Conservation (phyloP, 305 asterid genomes). For the Fraxinus ornus region DNA sequence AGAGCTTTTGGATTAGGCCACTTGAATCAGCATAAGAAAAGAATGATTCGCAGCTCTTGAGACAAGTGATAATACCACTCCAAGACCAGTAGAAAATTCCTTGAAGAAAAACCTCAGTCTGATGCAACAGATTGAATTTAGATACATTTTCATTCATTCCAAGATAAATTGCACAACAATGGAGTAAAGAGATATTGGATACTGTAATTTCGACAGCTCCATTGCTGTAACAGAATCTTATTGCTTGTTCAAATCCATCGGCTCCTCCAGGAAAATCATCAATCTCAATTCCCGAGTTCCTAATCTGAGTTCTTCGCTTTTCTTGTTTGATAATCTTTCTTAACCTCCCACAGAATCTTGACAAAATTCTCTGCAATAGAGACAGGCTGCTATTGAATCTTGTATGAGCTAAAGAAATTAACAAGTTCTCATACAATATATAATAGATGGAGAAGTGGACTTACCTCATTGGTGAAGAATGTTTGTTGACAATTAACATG, state of each 20-base stretch:
- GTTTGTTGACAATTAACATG: conserved; percentile 37
- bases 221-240: conserved; percentile 30
- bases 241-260: conserved; percentile 21
- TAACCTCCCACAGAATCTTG: conserved; percentile 22
- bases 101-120: conserved; percentile 52
- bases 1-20: conserved; percentile 49
- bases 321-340: conserved; percentile 28
- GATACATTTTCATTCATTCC: conserved; percentile 48
- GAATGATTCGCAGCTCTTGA: conserved; percentile 57
- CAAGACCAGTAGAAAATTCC: conserved; percentile 68
- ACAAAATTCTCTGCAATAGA: conserved; percentile 31
- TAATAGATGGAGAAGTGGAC: neutral
- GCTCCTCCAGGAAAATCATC: conserved; percentile 26
- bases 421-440: neutral
- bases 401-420: neutral
- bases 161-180: conserved; percentile 54
- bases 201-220: conserved; percentile 38
- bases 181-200: conserved; percentile 48
- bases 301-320: conserved; percentile 20
- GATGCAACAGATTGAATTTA: conserved; percentile 45
- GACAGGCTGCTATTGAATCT: neutral
- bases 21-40: conserved; percentile 46
- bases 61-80: conserved; percentile 48
- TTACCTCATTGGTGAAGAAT: conserved; percentile 37
- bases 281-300: conserved; percentile 17